A percentile compares a stretch with the other conserved stretches of the same genome.
phyloP scores from a whole-genome alignment of 2,329 filamentous ascomycete species.

The Aspergillus oerlinghausenensis region DNA sequence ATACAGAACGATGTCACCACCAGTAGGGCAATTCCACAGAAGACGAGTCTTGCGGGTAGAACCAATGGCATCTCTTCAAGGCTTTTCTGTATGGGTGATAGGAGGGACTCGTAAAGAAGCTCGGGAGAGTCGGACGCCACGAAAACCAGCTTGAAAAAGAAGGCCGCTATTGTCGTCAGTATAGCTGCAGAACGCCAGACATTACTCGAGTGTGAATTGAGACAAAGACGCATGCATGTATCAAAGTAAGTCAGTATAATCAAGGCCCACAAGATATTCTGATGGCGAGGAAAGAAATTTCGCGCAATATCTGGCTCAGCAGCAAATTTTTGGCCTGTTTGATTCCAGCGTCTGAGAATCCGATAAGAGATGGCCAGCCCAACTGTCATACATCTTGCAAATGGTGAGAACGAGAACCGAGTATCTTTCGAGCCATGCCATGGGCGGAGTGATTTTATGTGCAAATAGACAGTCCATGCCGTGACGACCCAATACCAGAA shows the following conservation, averaged over 20 bases:
- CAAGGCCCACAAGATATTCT: conserved; percentile 67
- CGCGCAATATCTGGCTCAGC: conserved; percentile 85
- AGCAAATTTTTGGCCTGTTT: conserved; percentile 93
- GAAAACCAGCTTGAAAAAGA: conserved; percentile 86
- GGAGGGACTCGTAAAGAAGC: conserved; percentile 49
- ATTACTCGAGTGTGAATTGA: conserved; percentile 21
- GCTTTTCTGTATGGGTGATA: conserved; percentile 31
- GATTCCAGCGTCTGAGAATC: conserved; percentile 79
- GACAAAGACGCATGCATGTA: conserved; percentile 44
- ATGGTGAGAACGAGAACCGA: conserved; percentile 1
- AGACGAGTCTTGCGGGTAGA: conserved; percentile 49
- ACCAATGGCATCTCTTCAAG: conserved; percentile 43
- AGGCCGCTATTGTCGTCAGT: conserved; percentile 51
- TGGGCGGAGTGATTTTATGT: conserved; percentile 29
- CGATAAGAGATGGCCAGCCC: conserved; percentile 60
- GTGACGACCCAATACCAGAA: conserved; percentile 90
- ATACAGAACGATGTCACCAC: conserved; percentile 21
- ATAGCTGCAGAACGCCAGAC: conserved; percentile 32
- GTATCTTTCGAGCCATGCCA: not conserved
- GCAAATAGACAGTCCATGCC: conserved; percentile 46
- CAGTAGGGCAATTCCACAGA: conserved; percentile 41
- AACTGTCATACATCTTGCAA: conserved; percentile 25
- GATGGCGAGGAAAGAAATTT: conserved; percentile 60
- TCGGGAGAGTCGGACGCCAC: conserved; percentile 85
- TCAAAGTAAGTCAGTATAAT: conserved; percentile 66